Evolutionary conservation across 2,329 filamentous ascomycete species (phyloP), one percentile per base, ranked within the genome.

Genomic region (Aurifilum marmelostoma): DNA sequence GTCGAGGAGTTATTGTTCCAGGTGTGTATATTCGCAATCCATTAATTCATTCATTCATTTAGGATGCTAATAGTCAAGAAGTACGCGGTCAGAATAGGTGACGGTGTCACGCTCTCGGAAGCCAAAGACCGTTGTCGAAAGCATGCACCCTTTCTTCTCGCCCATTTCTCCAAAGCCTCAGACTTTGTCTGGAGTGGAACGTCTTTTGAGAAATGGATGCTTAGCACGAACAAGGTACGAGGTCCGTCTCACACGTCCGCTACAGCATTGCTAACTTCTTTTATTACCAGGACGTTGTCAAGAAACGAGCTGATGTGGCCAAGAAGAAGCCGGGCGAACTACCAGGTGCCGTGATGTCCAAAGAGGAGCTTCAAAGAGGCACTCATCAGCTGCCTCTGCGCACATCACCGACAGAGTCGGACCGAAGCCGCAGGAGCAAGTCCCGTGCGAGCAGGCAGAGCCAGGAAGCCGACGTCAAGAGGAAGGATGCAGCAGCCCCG

Each of bases 71-170:
- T 24, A 18, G 24, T 27, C 62, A 32, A 27, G 16, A 68, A 86
- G 81, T 89, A 88, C 73, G 83, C 85, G 27, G 76, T 83, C n/a
- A 79, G 75, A 62, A 77, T 83, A 24, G 87, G 87, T 16, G 84
- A 88, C 70, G 86, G 86, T 11, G 79, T 82, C 39, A 83, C 85
- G 1, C 76, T 83, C 6, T 78, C 83, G 34, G 86, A 89, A 66
- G 83, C 84, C 0, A 75, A 82, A 11, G 75, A 80, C 21, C 79
- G 83, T 34, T 85, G 83, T 66, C 73, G 80, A 47, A 80, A 83
- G 24, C 84, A 88, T 70, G 83, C 83, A 1, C 74, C 80, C 1
- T 88, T 88, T 70, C 76, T 89, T 2, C 79, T 87, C 16, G 80
- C 80, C 5, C 86, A 89, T 67, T 85, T 87, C 61, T 74, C 79